A percentile compares a stretch with the other conserved stretches of the same genome.
Evolutionary conservation across 192 early-diverging fungal species (phyloP).

Genomic region (Diversispora epigaea): DNA sequence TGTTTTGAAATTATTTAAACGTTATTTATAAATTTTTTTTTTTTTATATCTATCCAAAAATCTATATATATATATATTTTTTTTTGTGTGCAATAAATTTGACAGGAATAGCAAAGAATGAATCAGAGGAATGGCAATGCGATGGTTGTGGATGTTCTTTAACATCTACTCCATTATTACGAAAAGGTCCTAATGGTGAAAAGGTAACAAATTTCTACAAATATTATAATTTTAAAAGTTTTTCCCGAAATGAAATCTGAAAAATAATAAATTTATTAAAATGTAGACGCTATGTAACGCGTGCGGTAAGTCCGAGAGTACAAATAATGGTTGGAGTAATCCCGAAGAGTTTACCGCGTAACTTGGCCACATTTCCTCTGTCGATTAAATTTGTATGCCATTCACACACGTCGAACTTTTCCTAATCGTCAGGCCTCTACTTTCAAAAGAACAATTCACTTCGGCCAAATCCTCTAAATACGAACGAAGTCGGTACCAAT

Average conservation of each 20-base stretch:
- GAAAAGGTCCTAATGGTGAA: conserved; percentile 25
- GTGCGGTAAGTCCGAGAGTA: conserved; percentile 23
- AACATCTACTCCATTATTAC: conserved; percentile 1
- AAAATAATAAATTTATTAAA: background rate
- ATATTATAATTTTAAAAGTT: background rate
- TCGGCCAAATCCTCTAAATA: background rate
- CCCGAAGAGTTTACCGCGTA: conserved; percentile 17
- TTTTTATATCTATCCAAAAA: background rate
- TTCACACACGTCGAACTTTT: conserved; percentile 18
- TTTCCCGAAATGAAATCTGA: background rate
- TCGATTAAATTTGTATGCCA: conserved; percentile 20
- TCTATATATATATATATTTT: background rate
- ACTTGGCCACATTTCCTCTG: conserved; percentile 16
- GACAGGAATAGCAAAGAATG: background rate
- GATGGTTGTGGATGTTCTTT: conserved; percentile 13
- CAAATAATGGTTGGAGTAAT: conserved; percentile 17
- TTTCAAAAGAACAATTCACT: conserved; percentile 31
- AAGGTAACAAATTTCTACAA: background rate
- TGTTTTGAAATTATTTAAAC: no score
- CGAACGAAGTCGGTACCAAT: background rate
- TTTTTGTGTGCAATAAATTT: background rate
- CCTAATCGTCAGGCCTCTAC: conserved; percentile 30
- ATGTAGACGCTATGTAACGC: conserved; percentile 31
- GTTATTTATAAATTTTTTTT: no score
- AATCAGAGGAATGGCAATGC: conserved; percentile 28